A percentile compares a stretch with the other conserved stretches of the same genome.
phyloP scores from a whole-genome alignment of 2,329 filamentous ascomycete species.

The Diaporthe sp. region DNA sequence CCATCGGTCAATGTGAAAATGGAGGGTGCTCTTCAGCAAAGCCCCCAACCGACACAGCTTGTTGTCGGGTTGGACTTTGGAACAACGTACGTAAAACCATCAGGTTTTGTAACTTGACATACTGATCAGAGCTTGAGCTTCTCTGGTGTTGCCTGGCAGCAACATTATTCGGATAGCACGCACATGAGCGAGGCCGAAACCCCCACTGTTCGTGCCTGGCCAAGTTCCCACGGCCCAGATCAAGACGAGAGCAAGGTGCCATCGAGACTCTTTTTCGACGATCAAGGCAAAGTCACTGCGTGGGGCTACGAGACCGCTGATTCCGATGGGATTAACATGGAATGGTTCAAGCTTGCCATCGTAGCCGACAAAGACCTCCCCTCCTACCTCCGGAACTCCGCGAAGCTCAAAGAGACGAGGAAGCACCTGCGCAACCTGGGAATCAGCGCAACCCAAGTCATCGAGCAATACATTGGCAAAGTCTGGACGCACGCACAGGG shows the following conservation, averaged over 20 bases:
- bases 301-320: background rate
- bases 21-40: background rate
- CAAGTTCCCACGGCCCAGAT: background rate
- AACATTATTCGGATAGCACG: too few relatives aligned
- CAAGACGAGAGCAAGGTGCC: slow-evolving; percentile 1
- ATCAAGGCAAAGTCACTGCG: accelerated
- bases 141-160: background rate
- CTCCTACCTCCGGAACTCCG: background rate
- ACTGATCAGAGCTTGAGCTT: background rate
- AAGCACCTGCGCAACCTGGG: background rate
- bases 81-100: background rate
- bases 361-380: background rate
- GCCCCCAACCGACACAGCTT: background rate
- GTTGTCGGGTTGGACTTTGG: background rate
- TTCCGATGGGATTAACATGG: background rate
- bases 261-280: background rate
- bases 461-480: background rate
- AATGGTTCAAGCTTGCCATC: slow-evolving; percentile 18
- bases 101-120: accelerated
- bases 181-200: background rate
- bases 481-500: background rate
- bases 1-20: background rate
- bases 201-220: background rate
- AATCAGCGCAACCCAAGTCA: background rate
- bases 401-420: background rate